Base-by-base conservation (phyloP, 805 yeast genomes). In the Lipomyces chichibuensis region DNA sequence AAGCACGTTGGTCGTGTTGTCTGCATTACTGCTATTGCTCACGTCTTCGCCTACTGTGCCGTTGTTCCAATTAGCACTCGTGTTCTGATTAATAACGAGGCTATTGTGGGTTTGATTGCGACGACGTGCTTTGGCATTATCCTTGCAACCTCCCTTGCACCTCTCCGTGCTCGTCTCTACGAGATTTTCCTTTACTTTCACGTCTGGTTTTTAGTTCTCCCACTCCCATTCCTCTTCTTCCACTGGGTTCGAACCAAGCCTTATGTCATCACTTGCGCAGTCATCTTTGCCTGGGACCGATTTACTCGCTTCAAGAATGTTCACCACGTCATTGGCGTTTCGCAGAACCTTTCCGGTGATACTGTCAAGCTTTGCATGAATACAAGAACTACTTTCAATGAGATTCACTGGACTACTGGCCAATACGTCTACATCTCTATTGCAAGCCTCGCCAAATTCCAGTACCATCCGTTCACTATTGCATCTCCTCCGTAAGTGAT, bases 331-430 rank as follows among this genome's bases (percentile, higher is more conserved):
- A 60, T 60, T n/a, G 71, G 71, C 11, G 57, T 55, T 49, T 61
- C 71, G 13, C 29, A 54, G 35, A 64, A 64, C 68, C 65, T 69
- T 33, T 62, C 71, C 14, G 71, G 71, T 23, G 68, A 67, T 57
- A 69, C 71, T 25, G 71, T 69, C 57, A 67, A 64, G 68, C 71
- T 69, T n/a, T 60, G 61, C 62, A 56, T 69, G 62, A 65, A 67
- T 64, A 62, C 63, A 37, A 63, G 64, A 64, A 57, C 70, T 5
- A 61, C 71, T 27, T 68, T 68, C 70, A 49, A 62, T 13, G 67
- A 68, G 63, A 60, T 68, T 32, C 71, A 68, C 65, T 70, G 72
- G 72, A 69, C 72, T 55, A 69, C 72, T n/a, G 72, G 72, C 27
- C 71, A 69, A 63, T 69, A 70, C 62, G 67, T 68, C 39, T 70